These are phyloP conservation scores for Populus tomentosa DNA, from an alignment of 441 rosid genomes.

Conservation along the genomic window DNA sequence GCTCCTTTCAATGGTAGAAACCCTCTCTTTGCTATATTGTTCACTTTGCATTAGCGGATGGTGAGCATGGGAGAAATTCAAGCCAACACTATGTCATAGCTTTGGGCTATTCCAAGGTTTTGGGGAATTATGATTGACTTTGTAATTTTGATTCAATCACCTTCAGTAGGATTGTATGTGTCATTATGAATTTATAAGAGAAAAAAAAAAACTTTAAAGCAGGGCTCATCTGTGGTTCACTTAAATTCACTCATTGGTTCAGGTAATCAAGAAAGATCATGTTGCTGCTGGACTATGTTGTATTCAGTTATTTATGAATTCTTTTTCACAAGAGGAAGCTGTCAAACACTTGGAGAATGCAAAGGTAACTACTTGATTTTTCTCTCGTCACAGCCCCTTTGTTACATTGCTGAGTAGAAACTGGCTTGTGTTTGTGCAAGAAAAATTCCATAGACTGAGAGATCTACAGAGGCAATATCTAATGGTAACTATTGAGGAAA, in stretches of 20 bases:
- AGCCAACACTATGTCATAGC: neutral
- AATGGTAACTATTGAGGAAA: too few species aligned
- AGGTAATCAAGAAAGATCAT: conserved; percentile 95
- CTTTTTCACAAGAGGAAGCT: conserved; percentile 87
- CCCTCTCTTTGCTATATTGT: neutral
- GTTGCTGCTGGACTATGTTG: conserved; percentile 97
- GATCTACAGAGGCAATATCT: neutral
- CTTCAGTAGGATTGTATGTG: conserved; percentile 2
- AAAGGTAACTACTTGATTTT: conserved; percentile 46
- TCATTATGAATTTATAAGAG: neutral
- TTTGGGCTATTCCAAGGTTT: neutral
- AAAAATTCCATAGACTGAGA: neutral
- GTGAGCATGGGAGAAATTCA: conserved; percentile 1
- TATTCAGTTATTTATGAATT: conserved; percentile 92
- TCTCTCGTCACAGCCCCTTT: neutral
- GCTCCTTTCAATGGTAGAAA: neutral
- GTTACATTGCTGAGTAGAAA: neutral
- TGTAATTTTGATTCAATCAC: neutral
- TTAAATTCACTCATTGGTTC: conserved; percentile 22
- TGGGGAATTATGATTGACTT: neutral
- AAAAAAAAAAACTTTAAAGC: neutral
- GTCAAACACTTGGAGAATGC: conserved; percentile 87
- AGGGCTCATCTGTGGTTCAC: conserved; percentile 4
- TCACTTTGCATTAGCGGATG: neutral
- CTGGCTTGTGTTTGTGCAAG: neutral